A percentile compares a stretch with the other conserved stretches of the same genome.
phyloP scores from a whole-genome alignment of 2,329 filamentous ascomycete species.

The Colletotrichum eleusines region DNA sequence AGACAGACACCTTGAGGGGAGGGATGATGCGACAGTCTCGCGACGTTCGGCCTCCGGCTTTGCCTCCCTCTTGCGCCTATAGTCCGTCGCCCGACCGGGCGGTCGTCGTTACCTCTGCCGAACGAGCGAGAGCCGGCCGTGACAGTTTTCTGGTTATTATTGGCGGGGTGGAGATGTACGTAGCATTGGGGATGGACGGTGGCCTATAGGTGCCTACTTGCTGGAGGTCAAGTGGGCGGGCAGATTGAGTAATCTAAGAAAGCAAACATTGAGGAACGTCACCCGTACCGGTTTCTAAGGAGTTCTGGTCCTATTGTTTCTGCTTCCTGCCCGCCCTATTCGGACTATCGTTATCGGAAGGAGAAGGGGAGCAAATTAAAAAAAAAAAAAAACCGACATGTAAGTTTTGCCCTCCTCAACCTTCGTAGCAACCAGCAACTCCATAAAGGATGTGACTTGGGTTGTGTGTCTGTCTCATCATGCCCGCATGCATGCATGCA shows the following conservation, averaged over 20 bases:
- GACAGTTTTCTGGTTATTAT: background rate
- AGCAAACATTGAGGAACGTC: no score
- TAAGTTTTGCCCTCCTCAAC: background rate
- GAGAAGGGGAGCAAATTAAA: background rate
- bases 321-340: background rate
- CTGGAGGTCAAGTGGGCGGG: no score
- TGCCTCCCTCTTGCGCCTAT: no score
- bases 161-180: background rate
- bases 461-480: background rate
- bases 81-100: constrained; percentile 2
- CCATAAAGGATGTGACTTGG: background rate
- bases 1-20: no score
- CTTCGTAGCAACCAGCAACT: background rate
- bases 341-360: background rate
- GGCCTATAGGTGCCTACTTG: no score
- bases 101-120: background rate
- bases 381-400: background rate
- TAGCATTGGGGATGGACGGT: background rate
- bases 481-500: no score
- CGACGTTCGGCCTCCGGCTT: background rate
- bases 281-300: background rate
- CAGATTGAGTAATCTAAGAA: no score
- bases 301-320: background rate
- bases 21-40: constrained; percentile 9
- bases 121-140: background rate